These are phyloP conservation scores for Corymbia calophylla DNA, from an alignment of 441 rosid genomes.

Conservation along the genomic window DNA sequence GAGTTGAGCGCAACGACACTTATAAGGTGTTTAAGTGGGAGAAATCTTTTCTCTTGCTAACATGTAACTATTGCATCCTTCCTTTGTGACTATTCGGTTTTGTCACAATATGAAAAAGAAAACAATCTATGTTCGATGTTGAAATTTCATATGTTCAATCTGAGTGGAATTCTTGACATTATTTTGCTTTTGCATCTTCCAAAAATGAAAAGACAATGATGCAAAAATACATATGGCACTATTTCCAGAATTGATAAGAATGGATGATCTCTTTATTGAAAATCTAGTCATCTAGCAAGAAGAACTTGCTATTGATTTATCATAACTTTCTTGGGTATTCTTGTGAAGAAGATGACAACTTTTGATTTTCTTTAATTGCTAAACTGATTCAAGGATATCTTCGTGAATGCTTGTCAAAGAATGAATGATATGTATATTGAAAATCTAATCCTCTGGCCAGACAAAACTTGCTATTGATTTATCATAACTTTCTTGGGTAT, in stretches of 20 bases:
- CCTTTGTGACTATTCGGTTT: neutral
- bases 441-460: neutral
- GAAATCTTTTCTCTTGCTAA: neutral
- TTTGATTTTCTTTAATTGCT: no score
- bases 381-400: no score
- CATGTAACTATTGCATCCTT: neutral
- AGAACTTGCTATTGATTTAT: neutral
- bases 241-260: neutral
- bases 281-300: neutral
- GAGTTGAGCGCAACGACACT: neutral
- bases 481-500: neutral
- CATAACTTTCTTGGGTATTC: neutral
- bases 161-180: neutral
- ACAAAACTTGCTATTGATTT: neutral
- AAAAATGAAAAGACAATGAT: neutral
- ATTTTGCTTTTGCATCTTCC: neutral
- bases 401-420: no score
- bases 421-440: neutral
- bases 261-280: neutral
- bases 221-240: neutral
- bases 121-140: neutral
- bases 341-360: neutral
- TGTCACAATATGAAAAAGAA: neutral
- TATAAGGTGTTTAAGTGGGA: neutral
- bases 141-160: neutral